Base-by-base conservation (phyloP, 2,329 filamentous ascomycete species). In the Colletotrichum tamarilloi region DNA sequence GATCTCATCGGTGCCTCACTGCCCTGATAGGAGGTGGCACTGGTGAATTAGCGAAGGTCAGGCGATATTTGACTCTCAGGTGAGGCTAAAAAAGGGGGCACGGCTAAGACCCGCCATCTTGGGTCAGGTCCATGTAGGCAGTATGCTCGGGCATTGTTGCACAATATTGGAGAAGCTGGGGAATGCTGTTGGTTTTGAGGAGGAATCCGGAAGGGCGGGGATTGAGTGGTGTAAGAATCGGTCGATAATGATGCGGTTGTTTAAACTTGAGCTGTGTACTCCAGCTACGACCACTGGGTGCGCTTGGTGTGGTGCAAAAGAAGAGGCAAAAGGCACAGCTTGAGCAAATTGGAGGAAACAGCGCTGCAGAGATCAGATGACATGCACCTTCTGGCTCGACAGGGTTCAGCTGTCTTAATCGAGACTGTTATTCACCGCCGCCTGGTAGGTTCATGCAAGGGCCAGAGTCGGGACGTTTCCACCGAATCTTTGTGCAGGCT, bases 361-460 rank as follows among this genome's bases (percentile, higher is more conserved):
- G 46, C 19, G 53, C 26, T 69, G 53, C 46, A 46, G 35, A 70
- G 49, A 66, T 71, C 67, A 62, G 67, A 73, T 66, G 71, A 73
- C 71, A 70, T 52, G 67, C 46, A 65, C 52, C 35, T 5, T 49
- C 38, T 7, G 55, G 24, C 11, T 57, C 26, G 67, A 62, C 67
- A 71, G 67, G 71, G 67, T 62, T 66, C 28, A 19, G 60, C 28
- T 62, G 71, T 62, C 67, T 65, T 58, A 66, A 62, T 35, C 19
- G 11, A 69, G 30, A 30, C 62, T 62, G 60, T 14, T 71, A 70
- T 71, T 73, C 71, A 73, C 67, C 67, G 71, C 67, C 19, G 66
- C 28, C 26, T 9, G 67, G 32, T 60, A 35, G 70, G 56, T 73
- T 71, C 67, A 71, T 73, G 71, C 71, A 65, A 73, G 71, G 70